phyloP scores from a whole-genome alignment of 257 asterid species.

The Fraxinus excelsior region DNA sequence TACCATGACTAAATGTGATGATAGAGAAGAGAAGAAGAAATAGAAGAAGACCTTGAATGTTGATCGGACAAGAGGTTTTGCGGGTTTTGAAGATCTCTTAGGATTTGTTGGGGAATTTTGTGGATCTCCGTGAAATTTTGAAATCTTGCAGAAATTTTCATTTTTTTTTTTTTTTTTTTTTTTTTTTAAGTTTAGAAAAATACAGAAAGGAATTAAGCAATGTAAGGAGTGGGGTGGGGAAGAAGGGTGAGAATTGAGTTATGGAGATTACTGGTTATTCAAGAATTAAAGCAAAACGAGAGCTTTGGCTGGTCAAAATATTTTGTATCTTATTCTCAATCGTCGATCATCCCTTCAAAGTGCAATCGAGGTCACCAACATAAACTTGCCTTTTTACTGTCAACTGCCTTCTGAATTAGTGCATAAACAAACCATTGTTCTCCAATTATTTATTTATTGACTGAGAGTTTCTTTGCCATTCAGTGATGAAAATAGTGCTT shows the following conservation, averaged over 20 bases:
- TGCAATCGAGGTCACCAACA: too few species aligned
- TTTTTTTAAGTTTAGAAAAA: background rate
- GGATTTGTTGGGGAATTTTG: too few species aligned
- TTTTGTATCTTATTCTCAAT: too few species aligned
- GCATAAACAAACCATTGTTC: too few species aligned
- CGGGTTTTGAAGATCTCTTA: conserved; percentile 75
- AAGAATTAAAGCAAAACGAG: conserved; percentile 35
- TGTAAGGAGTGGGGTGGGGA: conserved; percentile 13
- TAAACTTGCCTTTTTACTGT: too few species aligned
- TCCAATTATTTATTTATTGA: too few species aligned
- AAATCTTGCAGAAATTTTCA: background rate
- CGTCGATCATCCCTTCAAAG: too few species aligned
- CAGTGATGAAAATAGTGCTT: too few species aligned
- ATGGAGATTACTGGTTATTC: conserved; percentile 16
- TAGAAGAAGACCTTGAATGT: conserved; percentile 46
- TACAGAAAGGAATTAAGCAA: conserved; percentile 2
- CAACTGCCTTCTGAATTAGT: too few species aligned
- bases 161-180: conserved; percentile 2
- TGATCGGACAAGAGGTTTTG: conserved; percentile 60
- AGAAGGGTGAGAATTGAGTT: conserved; percentile 3
- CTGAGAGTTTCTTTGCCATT: too few species aligned
- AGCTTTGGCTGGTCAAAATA: conserved; percentile 10
- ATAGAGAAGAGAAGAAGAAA: conserved; percentile 40
- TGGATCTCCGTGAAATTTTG: too few species aligned
- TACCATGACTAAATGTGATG: conserved; percentile 83